Conservation (phyloP, 2,329 filamentous ascomycete genomes). For the Ascochyta lentis region DNA sequence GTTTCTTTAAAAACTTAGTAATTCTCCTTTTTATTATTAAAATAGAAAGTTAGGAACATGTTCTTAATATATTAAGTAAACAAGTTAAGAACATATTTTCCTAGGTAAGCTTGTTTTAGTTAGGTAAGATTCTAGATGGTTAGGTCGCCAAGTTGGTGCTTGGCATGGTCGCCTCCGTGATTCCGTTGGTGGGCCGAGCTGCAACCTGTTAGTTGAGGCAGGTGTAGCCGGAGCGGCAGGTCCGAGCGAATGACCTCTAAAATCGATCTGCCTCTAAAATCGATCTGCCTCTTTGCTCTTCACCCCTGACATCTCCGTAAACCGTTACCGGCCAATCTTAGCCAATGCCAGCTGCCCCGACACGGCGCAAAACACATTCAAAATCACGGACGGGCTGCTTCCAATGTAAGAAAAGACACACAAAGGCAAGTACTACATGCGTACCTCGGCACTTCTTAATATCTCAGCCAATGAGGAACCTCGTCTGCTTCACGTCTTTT, state of each 20-base stretch:
- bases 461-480: slow-evolving; percentile 1
- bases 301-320: background rate
- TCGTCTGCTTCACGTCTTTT: background rate
- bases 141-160: too few species aligned
- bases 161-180: too few species aligned
- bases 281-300: background rate
- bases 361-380: slow-evolving; percentile 41
- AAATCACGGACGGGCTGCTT: slow-evolving; percentile 44
- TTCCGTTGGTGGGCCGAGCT: too few species aligned
- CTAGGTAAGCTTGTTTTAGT: too few species aligned
- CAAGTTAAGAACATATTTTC: too few species aligned
- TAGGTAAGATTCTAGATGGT: too few species aligned
- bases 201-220: background rate
- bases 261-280: background rate
- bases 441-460: background rate
- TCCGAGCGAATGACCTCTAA: background rate
- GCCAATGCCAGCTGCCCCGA: slow-evolving; percentile 15
- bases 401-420: slow-evolving; percentile 43
- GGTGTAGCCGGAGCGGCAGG: background rate
- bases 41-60: too few species aligned
- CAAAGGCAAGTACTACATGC: slow-evolving; percentile 30
- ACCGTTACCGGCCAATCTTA: background rate
- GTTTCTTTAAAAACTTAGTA: too few species aligned
- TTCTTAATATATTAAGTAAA: too few species aligned
- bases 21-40: too few species aligned